Conservation (phyloP, 2,329 filamentous ascomycete genomes). For the Fusarium sp. region DNA sequence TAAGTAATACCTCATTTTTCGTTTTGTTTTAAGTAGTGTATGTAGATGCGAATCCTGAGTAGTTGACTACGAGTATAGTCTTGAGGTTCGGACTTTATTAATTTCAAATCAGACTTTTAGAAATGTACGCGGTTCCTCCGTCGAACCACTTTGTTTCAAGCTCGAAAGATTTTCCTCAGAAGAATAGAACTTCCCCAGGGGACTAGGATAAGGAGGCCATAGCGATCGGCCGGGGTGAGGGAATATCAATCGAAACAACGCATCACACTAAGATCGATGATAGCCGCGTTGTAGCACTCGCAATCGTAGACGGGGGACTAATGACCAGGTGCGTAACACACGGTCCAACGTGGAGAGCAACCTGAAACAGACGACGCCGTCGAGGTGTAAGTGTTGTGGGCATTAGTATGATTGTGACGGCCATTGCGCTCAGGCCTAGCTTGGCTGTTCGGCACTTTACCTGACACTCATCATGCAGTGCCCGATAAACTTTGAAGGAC, state of each 20-base stretch:
- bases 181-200: background rate
- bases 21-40: background rate
- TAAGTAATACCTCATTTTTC: background rate
- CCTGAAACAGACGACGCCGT: conserved; percentile 40
- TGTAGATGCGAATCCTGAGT: background rate
- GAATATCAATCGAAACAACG: conserved; percentile 20
- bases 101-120: background rate
- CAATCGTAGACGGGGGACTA: background rate
- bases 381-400: conserved; percentile 15
- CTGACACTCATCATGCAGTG: conserved; percentile 1
- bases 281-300: conserved; percentile 9
- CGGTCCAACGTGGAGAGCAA: conserved; percentile 35
- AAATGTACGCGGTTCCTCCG: background rate
- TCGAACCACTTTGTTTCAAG: conserved; percentile 10
- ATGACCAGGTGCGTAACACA: conserved; percentile 23
- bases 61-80: background rate
- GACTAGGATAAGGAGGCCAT: conserved; percentile 14
- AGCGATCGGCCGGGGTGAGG: conserved; percentile 28
- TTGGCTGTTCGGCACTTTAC: background rate
- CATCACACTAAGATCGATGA: conserved; percentile 31
- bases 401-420: conserved; percentile 15
- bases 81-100: background rate
- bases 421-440: conserved; percentile 3
- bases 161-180: background rate
- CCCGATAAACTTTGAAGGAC: background rate